These are phyloP conservation scores for Sugiyamaella pinicola DNA, from an alignment of 1,139 yeast genomes.

Conservation along the genomic window DNA sequence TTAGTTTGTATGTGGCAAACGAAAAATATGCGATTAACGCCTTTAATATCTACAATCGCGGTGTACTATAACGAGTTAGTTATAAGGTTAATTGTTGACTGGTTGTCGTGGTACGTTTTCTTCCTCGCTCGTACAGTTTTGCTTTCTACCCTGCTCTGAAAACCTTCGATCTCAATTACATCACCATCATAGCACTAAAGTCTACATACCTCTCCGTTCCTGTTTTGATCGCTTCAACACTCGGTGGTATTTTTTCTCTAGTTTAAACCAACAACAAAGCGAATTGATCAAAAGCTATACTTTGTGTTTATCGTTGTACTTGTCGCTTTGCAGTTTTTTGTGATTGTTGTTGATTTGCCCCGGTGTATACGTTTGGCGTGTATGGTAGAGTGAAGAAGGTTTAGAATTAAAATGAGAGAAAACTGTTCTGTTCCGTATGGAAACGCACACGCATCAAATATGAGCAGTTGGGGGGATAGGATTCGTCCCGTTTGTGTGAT, in stretches of 20 bases:
- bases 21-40: too few relatives aligned
- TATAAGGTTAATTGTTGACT: too few relatives aligned
- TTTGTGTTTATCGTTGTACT: background rate
- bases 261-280: background rate
- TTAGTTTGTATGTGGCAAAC: too few relatives aligned
- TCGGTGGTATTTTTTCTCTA: background rate
- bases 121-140: too few relatives aligned
- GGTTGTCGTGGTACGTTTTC: too few relatives aligned
- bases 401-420: constrained; percentile 4
- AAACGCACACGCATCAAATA: constrained; percentile 11
- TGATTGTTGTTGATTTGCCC: background rate
- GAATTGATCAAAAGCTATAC: background rate
- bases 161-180: too few relatives aligned
- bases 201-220: too few relatives aligned
- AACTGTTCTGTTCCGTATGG: constrained; percentile 11
- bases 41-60: too few relatives aligned
- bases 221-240: background rate
- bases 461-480: constrained; percentile 6
- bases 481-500: constrained; percentile 1
- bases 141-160: too few relatives aligned
- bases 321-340: background rate
- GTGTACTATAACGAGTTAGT: too few relatives aligned
- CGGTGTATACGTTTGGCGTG: constrained; percentile 4
- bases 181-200: too few relatives aligned
- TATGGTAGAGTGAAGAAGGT: constrained; percentile 9